Evolutionary conservation across 352 stramenopile species (phyloP), one percentile per base, ranked within the genome.

Genomic region (Pythium volutum): DNA sequence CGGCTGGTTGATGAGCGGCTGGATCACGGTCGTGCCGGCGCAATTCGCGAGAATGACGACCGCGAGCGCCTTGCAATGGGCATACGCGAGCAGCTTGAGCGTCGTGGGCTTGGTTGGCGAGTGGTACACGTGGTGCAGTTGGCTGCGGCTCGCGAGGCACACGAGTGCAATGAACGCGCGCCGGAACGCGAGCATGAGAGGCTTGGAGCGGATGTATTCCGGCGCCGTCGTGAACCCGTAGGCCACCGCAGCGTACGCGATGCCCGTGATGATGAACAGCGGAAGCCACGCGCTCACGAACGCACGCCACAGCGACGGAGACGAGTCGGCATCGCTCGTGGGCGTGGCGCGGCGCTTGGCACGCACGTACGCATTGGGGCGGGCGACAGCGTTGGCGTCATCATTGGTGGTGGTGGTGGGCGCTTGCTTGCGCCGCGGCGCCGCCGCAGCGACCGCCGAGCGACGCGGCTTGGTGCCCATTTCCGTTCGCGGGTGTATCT

Each of bases 21-120:
- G 77, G 55, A 89, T 91, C 38, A 88, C 70, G 14, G 71, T 76
- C 50, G 79, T 87, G 18, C 81, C 81, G 10, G 82, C 74, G 38
- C 79, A 81, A 70, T 89, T 91, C 34, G 80, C 79, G 27, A 72
- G 56, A 41, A 88, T 70, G 4, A 74, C 76, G 53, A 79, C 76
- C 39, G 77, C 69, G 29, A 91, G 64, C 39, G 75, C 70, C 56
- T 81, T 78, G 16, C 47, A 45, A 57, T 88, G 77, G 9, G 70
- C 66, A 46, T 23, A 57, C 11, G 62, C 31, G 23, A 74, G 53
- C 27, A 69, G 66, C 5, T 48, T 47, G 39, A 91, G 54, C n/a
- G 79, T 87, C 49, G 64, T 59, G 16, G 55, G 52, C 42, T 76
- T 64, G 31, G 66, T 31, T 0, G 69, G 66, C 16, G 76, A 70